Evolutionary conservation across 176 grass and related monocot genomes (phyloP).

Genomic region (Themeda triandra): DNA sequence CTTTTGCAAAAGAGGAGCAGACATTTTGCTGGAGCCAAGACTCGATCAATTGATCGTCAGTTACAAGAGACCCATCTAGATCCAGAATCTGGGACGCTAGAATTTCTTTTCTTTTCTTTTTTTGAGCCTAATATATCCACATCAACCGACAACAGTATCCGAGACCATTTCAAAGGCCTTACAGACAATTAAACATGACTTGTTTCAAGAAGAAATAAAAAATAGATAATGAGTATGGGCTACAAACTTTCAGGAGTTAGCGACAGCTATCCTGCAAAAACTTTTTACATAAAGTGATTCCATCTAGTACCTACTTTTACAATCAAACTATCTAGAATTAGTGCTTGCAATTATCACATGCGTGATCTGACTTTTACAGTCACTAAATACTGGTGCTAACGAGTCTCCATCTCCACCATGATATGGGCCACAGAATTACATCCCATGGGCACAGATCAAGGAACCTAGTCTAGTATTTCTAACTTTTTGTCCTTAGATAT

Average conservation of each 20-base stretch:
- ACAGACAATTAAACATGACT: neutral
- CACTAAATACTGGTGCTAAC: neutral
- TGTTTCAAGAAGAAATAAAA: neutral
- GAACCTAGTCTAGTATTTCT: neutral
- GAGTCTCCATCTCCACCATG: neutral
- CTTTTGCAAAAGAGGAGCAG: neutral
- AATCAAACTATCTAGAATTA: neutral
- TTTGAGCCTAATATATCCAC: neutral
- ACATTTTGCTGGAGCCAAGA: neutral
- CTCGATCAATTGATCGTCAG: neutral
- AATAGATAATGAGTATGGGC: neutral
- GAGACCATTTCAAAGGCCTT: neutral
- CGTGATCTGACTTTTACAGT: neutral
- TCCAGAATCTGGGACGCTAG: slow-evolving; percentile 1
- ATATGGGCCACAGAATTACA: neutral
- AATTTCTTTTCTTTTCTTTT: neutral
- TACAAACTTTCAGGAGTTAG: neutral
- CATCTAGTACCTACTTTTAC: neutral
- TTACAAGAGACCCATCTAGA: neutral
- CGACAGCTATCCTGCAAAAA: neutral
- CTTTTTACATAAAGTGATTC: neutral
- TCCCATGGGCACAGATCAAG: neutral
- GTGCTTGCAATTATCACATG: neutral
- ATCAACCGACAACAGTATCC: neutral
- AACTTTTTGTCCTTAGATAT: neutral